Base-by-base conservation (phyloP, 1,284 basidiomycete genomes). In the Exobasidium cylindrosporum region DNA sequence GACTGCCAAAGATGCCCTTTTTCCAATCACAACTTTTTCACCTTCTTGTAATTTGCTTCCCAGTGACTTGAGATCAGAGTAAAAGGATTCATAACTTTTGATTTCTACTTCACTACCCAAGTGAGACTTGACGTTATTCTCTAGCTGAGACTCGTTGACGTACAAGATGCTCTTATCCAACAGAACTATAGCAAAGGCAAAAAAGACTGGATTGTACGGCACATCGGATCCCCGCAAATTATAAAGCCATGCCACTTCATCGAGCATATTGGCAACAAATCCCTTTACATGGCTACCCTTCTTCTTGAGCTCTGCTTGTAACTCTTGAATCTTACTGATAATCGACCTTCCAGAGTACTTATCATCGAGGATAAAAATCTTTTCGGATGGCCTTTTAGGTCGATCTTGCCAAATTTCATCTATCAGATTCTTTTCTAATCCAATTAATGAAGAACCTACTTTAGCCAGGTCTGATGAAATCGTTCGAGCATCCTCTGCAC, bases 141-240 rank as follows among this genome's bases (percentile, higher is more conserved):
- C 83, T 13, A 93, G 79, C 67, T 91, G 88, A 1, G 35, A 31
- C 7, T 83, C 82, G 63, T 94, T 84, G 60, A 92, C 83, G 79
- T 95, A 97, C 1, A 97, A 57, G 59, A 47, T 30, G 28, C 23
- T 52, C 2, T 84, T 83, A 53, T 88, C 84, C 13, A 82, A 81
- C 1, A 89, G 89, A 30, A 97, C 83, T 40, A 95, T 84, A 1
- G 91, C 90, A 78, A 94, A 97, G 0, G 90, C 87, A 76, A 97
- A 96, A 83, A 98, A 97, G 24, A 98, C 94, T 58, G 87, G 76
- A 77, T 96, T 97, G 82, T 86, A 97, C 43, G 89, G 88, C 65
- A 97, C 95, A 79, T 97, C 94, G 1, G 87, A 86, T 0, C 94
- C 93, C 64, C 95, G 87, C 47, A 98, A 83, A 81, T 97, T 97